Base-by-base conservation (phyloP, 2,329 filamentous ascomycete genomes). In the Fusarium cyanostomum region DNA sequence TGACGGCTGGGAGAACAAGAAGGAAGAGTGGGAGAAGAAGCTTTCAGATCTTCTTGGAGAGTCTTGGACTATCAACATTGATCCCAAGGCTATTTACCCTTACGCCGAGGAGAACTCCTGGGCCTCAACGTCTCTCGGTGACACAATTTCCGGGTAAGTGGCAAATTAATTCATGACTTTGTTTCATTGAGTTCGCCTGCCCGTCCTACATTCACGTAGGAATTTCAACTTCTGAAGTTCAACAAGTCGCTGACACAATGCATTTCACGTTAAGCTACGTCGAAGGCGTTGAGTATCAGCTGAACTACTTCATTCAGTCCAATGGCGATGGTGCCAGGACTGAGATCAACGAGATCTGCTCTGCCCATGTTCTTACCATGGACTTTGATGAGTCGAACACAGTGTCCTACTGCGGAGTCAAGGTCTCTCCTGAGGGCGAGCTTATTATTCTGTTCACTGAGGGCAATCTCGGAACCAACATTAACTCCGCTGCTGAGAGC, bases 1-100 rank as follows among this genome's bases (percentile, higher is more conserved):
- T 7, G 84, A 86, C 65, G 76, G 79, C 13, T 86, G 78, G 77
- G 82, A 85, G 15, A 75, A 69, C 52, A 82, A 80, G 52, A 84
- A 81, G 66, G 70, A 60, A 1, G 79, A 77, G 3, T 61, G 79
- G 12, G 82, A 84, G 69, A 70, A 76, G 49, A 69, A 78, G 51
- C 65, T 86, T 35, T 81, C 80, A 1, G 74, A 77, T 0, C 39
- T 79, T 37, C 77, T 86, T 3, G 81, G 80, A n/a, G 72, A 74
- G 31, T 34, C 75, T 8, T 86, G 83, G 83, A 84, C 78, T 7
- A 73, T 84, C 28, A 79, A 83, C 8, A 75, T 82, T 66, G 77
- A 82, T 61, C 78, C 81, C 16, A 75, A 74, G 44, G 77, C 77
- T 39, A 72, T 86, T 62, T 84, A 75, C 60, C 78, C 82, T 9